Conservation (phyloP, 108 stramenopile genomes). For the Nitzschia sp. region DNA sequence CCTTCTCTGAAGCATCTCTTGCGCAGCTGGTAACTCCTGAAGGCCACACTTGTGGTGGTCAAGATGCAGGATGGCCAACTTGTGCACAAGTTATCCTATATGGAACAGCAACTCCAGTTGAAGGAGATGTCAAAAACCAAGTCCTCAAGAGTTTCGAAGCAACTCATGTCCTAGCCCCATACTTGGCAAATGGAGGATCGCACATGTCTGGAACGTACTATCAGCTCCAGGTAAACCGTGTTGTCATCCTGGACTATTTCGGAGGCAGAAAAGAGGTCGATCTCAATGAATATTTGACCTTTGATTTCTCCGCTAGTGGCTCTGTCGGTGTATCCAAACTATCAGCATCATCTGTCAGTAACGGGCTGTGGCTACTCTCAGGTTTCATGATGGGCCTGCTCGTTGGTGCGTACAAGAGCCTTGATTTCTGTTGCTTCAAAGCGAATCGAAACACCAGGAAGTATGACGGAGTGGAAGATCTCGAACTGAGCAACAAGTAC, state of each 20-base stretch:
- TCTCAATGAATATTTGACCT: conserved; percentile 10
- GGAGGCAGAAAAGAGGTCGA: conserved; percentile 4
- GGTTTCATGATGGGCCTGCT: too few species aligned
- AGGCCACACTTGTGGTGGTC: conserved; percentile 7
- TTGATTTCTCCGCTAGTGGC: background rate
- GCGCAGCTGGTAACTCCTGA: conserved; percentile 1
- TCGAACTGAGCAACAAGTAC: too few species aligned
- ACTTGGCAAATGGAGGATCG: conserved; percentile 10
- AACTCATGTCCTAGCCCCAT: background rate
- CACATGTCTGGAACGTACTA: conserved; percentile 17
- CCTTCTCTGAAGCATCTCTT: conserved; percentile 19
- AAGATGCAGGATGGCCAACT: conserved; percentile 7
- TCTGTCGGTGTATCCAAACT: too few species aligned
- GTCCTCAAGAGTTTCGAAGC: background rate
- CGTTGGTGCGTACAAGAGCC: too few species aligned
- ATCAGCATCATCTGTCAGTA: too few species aligned
- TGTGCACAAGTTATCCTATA: conserved; percentile 11
- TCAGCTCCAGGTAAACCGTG: background rate
- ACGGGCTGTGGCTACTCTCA: too few species aligned
- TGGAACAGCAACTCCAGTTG: conserved; percentile 9
- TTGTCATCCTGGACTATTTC: conserved; percentile 5
- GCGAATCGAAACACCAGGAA: too few species aligned
- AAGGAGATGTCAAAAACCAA: background rate
- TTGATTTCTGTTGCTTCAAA: too few species aligned
- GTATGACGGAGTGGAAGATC: too few species aligned